Evolutionary conservation across 768 basidiomycete genomes (phyloP), one percentile per base, ranked within the genome.

Genomic region (Pleurotus salmoneostramineus): DNA sequence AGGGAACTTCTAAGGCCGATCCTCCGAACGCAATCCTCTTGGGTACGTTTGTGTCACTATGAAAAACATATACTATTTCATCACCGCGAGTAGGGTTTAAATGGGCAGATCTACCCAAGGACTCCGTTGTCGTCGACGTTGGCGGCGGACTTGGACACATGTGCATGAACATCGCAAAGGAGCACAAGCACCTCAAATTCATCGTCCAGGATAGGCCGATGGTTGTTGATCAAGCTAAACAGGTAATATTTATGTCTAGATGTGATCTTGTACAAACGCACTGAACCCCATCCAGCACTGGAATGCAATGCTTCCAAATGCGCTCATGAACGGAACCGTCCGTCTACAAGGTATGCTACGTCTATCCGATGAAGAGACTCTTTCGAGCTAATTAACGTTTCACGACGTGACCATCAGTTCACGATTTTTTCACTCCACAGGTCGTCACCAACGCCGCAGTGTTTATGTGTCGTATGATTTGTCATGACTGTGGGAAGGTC

Each of bases 201-300:
- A 60, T 75, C 33, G 65, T 76, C 12, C 75, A 78, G 59, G 77
- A 75, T 61, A 67, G 72, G 3, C 63, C 61, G 6, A 59, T 59
- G 4, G 62, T 64, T 33, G 65, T 73, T 21, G 50, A 58, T 3
- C 65, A 63, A 42, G 72, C 68, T 6, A 58, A 65, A 48, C 60
- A 63, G 45, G 69, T 70, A 48, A 6, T 60, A 6, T 4, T 27
- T 14, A 12, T 11, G 14, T n/a, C 51, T 40, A 27, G 34, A 10
- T 31, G 11, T 1, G 17, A 7, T 21, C 12, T 12, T 14, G 45
- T 14, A 14, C n/a, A 45, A 27, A 27, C 21, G 14, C 17, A 45
- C 8, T 45, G 3, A 27, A 27, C 21, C n/a, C 17, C 6, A 14
- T 17, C 6, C n/a, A 72, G 71, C 67, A 66, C 56, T 72, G 67